phyloP scores from a whole-genome alignment of 805 yeast species.

The Ogataea minuta region DNA sequence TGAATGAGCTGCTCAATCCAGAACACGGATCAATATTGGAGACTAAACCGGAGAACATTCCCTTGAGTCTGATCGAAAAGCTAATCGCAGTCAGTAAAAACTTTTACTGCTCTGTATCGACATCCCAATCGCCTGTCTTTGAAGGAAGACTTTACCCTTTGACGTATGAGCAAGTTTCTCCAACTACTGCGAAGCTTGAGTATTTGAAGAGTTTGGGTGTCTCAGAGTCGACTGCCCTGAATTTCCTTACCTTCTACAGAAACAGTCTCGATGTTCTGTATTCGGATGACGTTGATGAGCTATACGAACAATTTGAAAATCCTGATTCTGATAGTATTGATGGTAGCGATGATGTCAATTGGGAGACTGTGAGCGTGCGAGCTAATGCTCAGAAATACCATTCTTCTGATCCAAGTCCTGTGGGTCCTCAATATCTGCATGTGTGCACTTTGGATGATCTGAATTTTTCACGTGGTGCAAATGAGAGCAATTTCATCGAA shows the following conservation, averaged over 20 bases:
- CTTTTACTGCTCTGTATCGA: conserved; percentile 39
- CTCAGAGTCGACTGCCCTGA: conserved; percentile 32
- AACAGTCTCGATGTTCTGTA: conserved; percentile 24
- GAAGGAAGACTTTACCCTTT: conserved; percentile 39
- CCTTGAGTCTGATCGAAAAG: conserved; percentile 42
- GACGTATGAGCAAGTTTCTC: conserved; percentile 40
- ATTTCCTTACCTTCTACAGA: conserved; percentile 22
- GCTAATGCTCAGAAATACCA: conserved; percentile 23
- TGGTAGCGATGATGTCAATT: conserved; percentile 19
- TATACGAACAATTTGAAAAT: conserved; percentile 34
- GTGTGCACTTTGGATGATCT: conserved; percentile 41
- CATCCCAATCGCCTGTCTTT: conserved; percentile 33
- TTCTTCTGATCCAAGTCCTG: conserved; percentile 28
- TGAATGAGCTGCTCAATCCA: conserved; percentile 34
- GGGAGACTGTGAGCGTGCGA: conserved; percentile 18
- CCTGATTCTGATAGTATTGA: conserved; percentile 10
- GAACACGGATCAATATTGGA: conserved; percentile 24
- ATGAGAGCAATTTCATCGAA: conserved; percentile 39
- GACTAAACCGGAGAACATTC: conserved; percentile 29
- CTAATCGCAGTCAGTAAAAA: conserved; percentile 44
- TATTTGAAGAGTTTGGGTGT: conserved; percentile 35
- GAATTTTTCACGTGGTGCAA: conserved; percentile 36
- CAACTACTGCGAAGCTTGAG: conserved; percentile 36
- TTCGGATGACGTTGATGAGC: conserved; percentile 21
- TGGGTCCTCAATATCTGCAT: conserved; percentile 39